phyloP scores from a whole-genome alignment of 1,284 basidiomycete genomes.

The Abortiporus biennis region DNA sequence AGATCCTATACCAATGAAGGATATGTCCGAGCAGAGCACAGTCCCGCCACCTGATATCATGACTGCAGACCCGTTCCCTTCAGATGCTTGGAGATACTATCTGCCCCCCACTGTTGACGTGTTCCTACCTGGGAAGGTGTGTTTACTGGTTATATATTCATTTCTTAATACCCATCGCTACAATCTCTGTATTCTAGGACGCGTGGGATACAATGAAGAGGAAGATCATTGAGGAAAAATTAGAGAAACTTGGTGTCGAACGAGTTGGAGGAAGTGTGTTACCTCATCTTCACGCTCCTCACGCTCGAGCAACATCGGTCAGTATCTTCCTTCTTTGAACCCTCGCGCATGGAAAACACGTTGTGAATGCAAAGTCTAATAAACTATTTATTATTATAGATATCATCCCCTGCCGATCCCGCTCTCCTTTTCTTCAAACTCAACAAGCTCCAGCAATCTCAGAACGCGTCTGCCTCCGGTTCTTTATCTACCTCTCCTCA shows the following conservation, averaged over 20 bases:
- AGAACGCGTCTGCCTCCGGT: conserved; percentile 43
- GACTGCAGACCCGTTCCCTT: conserved; percentile 54
- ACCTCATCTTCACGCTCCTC: conserved; percentile 61
- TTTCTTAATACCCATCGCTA: no score
- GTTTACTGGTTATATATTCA: no score
- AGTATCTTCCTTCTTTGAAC: no score
- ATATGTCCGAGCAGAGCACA: conserved; percentile 31
- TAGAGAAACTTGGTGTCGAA: conserved; percentile 73
- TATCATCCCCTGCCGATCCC: conserved; percentile 80
- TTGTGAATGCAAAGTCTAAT: no score
- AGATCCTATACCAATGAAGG: conserved; percentile 40
- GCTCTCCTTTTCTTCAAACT: conserved; percentile 73
- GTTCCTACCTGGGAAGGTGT: conserved; percentile 75
- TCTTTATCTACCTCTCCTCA: conserved; percentile 62
- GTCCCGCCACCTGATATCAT: conserved; percentile 38
- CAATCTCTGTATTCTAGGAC: conserved; percentile 38
- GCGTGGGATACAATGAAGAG: conserved; percentile 70
- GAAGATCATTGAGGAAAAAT: conserved; percentile 68
- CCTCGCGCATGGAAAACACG: conserved; percentile 8
- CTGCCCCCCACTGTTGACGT: conserved; percentile 69
- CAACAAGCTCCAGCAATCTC: conserved; percentile 74
- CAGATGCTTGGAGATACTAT: conserved; percentile 47
- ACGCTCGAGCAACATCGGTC: conserved; percentile 75
- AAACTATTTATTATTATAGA: conserved; percentile 34
- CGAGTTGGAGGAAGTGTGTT: conserved; percentile 49